phyloP scores from a whole-genome alignment of 768 basidiomycete species.

The Mycena albidolilacea region DNA sequence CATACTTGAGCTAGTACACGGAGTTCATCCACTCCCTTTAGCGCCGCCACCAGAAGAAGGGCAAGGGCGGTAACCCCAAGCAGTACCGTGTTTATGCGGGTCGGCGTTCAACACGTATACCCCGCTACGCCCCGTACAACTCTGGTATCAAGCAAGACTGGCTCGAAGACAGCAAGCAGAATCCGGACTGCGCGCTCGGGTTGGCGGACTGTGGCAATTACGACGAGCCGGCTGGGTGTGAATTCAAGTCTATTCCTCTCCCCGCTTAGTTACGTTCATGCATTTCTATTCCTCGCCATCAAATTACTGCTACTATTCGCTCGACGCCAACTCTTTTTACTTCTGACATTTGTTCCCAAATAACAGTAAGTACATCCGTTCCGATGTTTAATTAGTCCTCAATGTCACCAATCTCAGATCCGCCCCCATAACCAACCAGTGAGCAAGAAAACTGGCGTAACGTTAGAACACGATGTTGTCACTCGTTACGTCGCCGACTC shows the following conservation, averaged over 20 bases:
- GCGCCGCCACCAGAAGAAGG: background rate
- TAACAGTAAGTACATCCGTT: background rate
- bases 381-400: background rate
- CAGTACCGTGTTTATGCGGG: background rate
- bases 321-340: background rate
- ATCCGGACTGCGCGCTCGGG: background rate
- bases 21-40: background rate
- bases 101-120: background rate
- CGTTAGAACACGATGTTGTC: too few relatives aligned
- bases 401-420: background rate
- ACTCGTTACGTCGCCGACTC: too few relatives aligned
- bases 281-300: background rate
- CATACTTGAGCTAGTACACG: background rate
- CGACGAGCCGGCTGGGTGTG: background rate
- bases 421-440: too few relatives aligned
- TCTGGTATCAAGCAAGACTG: background rate
- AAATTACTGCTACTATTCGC: background rate
- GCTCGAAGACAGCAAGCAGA: background rate
- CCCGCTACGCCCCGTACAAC: background rate
- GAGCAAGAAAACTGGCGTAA: too few relatives aligned
- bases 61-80: background rate
- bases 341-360: background rate
- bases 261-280: too few relatives aligned
- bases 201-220: background rate
- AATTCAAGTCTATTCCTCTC: background rate